Evolutionary conservation across 176 grass and related monocot species (phyloP), one percentile per base, ranked within the genome.

Genomic region (Hyparrhenia diplandra): DNA sequence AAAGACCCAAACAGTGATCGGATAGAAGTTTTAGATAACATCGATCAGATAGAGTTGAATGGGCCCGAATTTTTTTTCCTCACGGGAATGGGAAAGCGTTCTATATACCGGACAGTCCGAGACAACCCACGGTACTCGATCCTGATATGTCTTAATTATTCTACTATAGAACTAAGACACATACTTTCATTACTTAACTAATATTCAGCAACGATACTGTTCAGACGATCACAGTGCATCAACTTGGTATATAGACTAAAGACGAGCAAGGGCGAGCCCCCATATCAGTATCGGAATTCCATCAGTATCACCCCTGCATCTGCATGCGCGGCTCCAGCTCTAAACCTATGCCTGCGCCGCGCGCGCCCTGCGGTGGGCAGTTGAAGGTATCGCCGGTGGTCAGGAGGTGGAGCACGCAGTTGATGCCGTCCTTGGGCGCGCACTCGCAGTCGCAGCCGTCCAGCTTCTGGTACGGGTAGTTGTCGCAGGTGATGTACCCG

Each of bases 401-500:
- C 0, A 43, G 20, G 58, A 57, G 35, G 79, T 89, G 64, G 29
- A 89, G 82, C 64, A 77, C 63, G 73, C 87, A 89, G 63, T 23
- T 36, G 36, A 46, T 3, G 25, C 83, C 83, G 73, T 89, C 67
- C 5, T 11, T 3, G 3, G 87, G 87, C 64, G 37, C 64, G 67
- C 87, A 89, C 4, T 35, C 20, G 73, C 87, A 89, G 77, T 0
- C 64, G 82, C 87, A 89, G 8, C 87, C 87, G 12, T 85, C 59
- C 8, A 89, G 83, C 23, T 77, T 7, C 73, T 71, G 16, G 3
- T 49, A n/a, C 0, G 64, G 77, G 64, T 89, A 82, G 71, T 89
- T 89, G 12, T 60, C 23, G 73, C 86, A 88, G 58, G 80, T 83
- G 74, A 88, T 88, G 86, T 83, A 65, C 5, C 80, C 86, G 54